Conservation (phyloP, 768 basidiomycete species). For the Agrocybe praecox region DNA sequence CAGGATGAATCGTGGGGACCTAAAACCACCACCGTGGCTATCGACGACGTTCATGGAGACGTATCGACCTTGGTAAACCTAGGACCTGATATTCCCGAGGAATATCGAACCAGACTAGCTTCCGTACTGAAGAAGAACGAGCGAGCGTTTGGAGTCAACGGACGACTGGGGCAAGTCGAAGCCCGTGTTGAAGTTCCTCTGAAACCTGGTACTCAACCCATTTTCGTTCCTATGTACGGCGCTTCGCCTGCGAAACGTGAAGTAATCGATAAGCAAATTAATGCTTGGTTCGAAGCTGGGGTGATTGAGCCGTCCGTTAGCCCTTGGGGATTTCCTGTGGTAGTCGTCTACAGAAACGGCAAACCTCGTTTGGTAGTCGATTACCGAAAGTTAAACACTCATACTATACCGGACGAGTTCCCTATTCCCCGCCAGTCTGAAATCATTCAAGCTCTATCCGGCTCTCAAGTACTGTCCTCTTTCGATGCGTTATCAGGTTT, state of each 20-base stretch:
- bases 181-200: constrained; percentile 1
- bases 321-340: constrained; percentile 33
- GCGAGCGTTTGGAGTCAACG: constrained; percentile 8
- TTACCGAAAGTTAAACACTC: too few species aligned
- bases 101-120: not conserved
- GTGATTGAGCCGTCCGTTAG: constrained; percentile 42
- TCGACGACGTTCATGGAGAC: not conserved
- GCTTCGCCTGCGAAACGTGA: too few species aligned
- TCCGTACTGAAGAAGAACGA: not conserved
- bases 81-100: constrained; percentile 1
- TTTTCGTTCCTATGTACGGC: constrained; percentile 26
- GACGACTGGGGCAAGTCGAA: too few species aligned
- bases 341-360: constrained; percentile 37
- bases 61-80: too few species aligned
- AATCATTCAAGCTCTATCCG: constrained; percentile 29
- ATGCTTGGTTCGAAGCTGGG: too few species aligned
- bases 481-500: constrained; percentile 40
- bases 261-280: too few species aligned
- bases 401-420: constrained; percentile 23
- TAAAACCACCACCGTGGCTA: not conserved
- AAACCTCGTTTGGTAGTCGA: constrained; percentile 38
- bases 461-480: constrained; percentile 28
- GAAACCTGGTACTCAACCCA: constrained; percentile 24
- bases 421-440: constrained; percentile 24
- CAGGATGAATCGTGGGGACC: constrained; percentile 11